Conservation (phyloP, 352 stramenopile genomes). For the Pythium volutum region DNA sequence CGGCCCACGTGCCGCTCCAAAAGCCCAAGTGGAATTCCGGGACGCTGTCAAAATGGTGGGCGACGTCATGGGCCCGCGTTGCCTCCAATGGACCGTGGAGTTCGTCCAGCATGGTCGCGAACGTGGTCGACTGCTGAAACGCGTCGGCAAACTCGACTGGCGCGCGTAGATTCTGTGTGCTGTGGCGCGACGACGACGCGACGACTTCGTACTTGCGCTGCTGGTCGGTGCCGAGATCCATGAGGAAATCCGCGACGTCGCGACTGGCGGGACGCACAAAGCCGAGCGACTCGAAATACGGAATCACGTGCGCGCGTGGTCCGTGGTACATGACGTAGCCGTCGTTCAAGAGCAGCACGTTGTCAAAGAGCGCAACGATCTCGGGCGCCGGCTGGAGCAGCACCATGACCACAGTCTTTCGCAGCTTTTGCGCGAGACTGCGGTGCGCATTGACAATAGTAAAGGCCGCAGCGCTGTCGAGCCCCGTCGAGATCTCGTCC, state of each 20-base stretch:
- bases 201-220: constrained; percentile 25
- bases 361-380: constrained; percentile 91
- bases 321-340: constrained; percentile 88
- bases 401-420: constrained; percentile 63
- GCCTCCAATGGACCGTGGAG: too few species aligned
- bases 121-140: too few species aligned
- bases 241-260: constrained; percentile 92
- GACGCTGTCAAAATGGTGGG: too few species aligned
- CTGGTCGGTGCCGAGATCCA: constrained; percentile 47
- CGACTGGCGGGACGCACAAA: constrained; percentile 55
- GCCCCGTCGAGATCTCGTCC: constrained; percentile 91
- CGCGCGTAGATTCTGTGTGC: too few species aligned
- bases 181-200: too few species aligned
- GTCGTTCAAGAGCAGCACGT: constrained; percentile 88
- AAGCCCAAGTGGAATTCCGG: too few species aligned
- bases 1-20: too few species aligned
- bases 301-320: constrained; percentile 44
- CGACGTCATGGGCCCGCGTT: too few species aligned
- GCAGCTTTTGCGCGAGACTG: constrained; percentile 59
- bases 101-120: too few species aligned
- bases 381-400: constrained; percentile 91
- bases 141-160: too few species aligned
- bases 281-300: constrained; percentile 79
- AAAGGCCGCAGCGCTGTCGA: constrained; percentile 88
- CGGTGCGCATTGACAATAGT: constrained; percentile 75